These are phyloP conservation scores for Penicillium arizonense DNA, from an alignment of 495 filamentous ascomycete genomes.

Conservation along the genomic window DNA sequence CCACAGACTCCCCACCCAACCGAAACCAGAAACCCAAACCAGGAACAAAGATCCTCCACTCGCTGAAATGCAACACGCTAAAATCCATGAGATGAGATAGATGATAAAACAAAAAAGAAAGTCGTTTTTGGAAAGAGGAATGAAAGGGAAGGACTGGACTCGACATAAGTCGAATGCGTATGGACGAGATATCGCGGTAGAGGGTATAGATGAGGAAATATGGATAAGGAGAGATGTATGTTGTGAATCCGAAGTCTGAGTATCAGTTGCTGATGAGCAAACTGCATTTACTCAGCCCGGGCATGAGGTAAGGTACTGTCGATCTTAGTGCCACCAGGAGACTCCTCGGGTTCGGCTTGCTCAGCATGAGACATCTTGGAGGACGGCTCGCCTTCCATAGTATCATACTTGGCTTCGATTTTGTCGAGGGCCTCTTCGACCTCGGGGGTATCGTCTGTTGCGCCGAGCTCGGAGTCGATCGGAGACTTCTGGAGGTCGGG, in stretches of 20 bases:
- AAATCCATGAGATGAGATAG: background rate
- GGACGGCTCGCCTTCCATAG: background rate
- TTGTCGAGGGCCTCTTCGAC: slow-evolving; percentile 6
- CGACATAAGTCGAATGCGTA: background rate
- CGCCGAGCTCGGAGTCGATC: background rate
- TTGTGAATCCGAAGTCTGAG: background rate
- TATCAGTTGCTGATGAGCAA: background rate
- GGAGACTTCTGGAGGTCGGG: background rate
- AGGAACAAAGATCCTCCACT: slow-evolving; percentile 1
- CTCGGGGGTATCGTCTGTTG: slow-evolving; percentile 1
- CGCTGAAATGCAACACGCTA: slow-evolving; percentile 14
- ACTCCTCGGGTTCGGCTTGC: background rate
- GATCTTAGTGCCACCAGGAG: background rate
- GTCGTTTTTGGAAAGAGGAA: background rate
- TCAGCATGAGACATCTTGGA: background rate
- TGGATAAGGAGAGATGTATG: background rate
- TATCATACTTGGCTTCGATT: background rate
- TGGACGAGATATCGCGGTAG: background rate
- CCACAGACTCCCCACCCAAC: background rate
- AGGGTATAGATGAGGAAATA: background rate
- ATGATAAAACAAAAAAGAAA: background rate
- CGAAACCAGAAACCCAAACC: background rate
- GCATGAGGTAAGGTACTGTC: slow-evolving; percentile 2
- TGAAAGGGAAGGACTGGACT: background rate
- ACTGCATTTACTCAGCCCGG: background rate